Base-by-base conservation (phyloP, 345 rosid genomes). In the Hypericum androsaemum region DNA sequence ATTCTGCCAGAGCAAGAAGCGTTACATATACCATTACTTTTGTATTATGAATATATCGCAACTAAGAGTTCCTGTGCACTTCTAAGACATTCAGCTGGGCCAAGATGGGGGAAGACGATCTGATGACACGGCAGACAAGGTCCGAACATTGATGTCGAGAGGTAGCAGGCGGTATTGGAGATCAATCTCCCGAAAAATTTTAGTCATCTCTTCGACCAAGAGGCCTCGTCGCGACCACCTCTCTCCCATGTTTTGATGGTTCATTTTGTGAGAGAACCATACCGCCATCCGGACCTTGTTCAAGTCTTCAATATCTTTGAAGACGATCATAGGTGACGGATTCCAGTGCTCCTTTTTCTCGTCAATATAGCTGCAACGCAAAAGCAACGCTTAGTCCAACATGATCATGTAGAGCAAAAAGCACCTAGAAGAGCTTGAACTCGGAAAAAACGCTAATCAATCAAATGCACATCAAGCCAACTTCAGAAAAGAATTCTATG, bases 241-340 rank as follows among this genome's bases (percentile, higher is more conserved):
- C 62, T 59, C 73, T 10, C 73, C 73, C 65, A 69, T 69, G 63
- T 69, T 65, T 45, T 63, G 73, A 47, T 63, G 65, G 64, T 69
- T 69, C 62, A 69, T 69, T 40, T 22, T 61, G 6, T 67, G 71
- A 3, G 59, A 46, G 28, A 57, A 12, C 66, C 66, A 67, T 40
- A 67, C 11, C 7, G 60, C 63, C 35, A 67, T 47, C 17, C 59
- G 36, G 6, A 67, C 63, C 41, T 46, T 37, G 9, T 47, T 67
- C 55, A 67, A 17, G 13, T 57, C 67, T 57, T 56, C 66, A 4
- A n/a, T 14, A 10, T 67, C 71, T 52, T 50, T 61, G 6, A 61
- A 42, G 45, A 67, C n/a, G 10, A 67, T 67, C 55, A 56, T 16
- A 0, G 71, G 66, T 8, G 66, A 40, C 36, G 71, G 71, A 67